phyloP scores from a whole-genome alignment of 495 filamentous ascomycete species.

The Stereocaulon alpinum region DNA sequence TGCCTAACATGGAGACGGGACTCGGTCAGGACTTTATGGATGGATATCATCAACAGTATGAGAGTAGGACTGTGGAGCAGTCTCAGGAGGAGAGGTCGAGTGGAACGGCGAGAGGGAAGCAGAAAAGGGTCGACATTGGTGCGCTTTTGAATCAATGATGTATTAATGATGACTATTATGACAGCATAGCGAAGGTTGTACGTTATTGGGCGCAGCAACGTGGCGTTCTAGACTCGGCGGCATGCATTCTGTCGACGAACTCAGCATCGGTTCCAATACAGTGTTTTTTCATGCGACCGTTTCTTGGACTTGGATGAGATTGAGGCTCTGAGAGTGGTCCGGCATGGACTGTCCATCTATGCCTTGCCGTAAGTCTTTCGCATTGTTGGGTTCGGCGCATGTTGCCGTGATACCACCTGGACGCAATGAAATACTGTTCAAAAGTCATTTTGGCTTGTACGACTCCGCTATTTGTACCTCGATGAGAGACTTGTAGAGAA shows the following conservation, averaged over 20 bases:
- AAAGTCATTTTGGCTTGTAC: too few relatives aligned
- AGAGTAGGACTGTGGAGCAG: background rate
- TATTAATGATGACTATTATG: background rate
- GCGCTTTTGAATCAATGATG: constrained; percentile 11
- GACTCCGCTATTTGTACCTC: too few relatives aligned
- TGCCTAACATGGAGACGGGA: constrained; percentile 9
- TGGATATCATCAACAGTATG: constrained; percentile 7
- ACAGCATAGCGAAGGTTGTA: background rate
- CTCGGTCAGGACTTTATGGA: constrained; percentile 13
- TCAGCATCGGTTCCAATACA: background rate
- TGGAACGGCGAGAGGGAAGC: background rate
- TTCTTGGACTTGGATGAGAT: too few relatives aligned
- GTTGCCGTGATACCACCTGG: too few relatives aligned
- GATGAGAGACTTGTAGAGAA: too few relatives aligned
- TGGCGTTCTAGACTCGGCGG: background rate
- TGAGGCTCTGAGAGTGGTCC: too few relatives aligned
- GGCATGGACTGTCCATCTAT: too few relatives aligned
- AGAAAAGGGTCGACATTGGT: constrained; percentile 3
- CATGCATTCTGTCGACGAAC: background rate
- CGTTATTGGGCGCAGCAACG: background rate
- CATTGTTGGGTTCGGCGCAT: too few relatives aligned
- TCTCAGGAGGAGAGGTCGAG: background rate
- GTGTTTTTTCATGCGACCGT: background rate
- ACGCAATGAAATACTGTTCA: too few relatives aligned
- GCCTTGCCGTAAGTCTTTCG: too few relatives aligned